Evolutionary conservation across 371 early-diverging fungal genomes (phyloP).

Genomic region (Zopfochytrium polystomum): DNA sequence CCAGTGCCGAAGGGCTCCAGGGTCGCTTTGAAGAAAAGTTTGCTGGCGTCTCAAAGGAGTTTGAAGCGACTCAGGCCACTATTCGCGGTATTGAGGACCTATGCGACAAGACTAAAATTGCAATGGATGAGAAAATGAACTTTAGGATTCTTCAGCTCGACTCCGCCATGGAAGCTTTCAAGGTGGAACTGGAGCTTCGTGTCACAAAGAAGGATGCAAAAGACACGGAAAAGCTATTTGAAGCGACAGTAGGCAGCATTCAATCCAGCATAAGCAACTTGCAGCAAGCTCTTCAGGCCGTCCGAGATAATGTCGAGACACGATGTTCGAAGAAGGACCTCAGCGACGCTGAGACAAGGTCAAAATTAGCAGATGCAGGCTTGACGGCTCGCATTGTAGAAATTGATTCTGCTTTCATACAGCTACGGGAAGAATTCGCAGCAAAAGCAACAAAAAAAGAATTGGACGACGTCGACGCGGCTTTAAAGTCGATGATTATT

Average conservation of each 20-base stretch:
- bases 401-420: slow-evolving; percentile 16
- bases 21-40: slow-evolving; percentile 19
- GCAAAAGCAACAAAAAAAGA: slow-evolving; percentile 24
- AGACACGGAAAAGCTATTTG: slow-evolving; percentile 25
- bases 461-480: slow-evolving; percentile 22
- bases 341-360: slow-evolving; percentile 22
- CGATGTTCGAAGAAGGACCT: slow-evolving; percentile 27
- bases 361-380: slow-evolving; percentile 6
- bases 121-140: slow-evolving; percentile 35
- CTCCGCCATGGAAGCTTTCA: slow-evolving; percentile 34
- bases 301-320: slow-evolving; percentile 27
- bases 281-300: neutral
- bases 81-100: slow-evolving; percentile 10
- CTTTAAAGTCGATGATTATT: slow-evolving; percentile 21
- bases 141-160: slow-evolving; percentile 31
- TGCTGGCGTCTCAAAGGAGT: slow-evolving; percentile 7
- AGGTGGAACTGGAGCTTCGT: slow-evolving; percentile 31
- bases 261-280: slow-evolving; percentile 13
- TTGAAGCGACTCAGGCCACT: slow-evolving; percentile 8
- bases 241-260: slow-evolving; percentile 15
- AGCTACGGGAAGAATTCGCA: slow-evolving; percentile 28
- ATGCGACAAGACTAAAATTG: slow-evolving; percentile 11
- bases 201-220: slow-evolving; percentile 24
- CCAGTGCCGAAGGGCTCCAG: slow-evolving; percentile 19
- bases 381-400: slow-evolving; percentile 6